These are phyloP conservation scores for Xylona heveae DNA, from an alignment of 495 filamentous ascomycete genomes.

Conservation along the genomic window DNA sequence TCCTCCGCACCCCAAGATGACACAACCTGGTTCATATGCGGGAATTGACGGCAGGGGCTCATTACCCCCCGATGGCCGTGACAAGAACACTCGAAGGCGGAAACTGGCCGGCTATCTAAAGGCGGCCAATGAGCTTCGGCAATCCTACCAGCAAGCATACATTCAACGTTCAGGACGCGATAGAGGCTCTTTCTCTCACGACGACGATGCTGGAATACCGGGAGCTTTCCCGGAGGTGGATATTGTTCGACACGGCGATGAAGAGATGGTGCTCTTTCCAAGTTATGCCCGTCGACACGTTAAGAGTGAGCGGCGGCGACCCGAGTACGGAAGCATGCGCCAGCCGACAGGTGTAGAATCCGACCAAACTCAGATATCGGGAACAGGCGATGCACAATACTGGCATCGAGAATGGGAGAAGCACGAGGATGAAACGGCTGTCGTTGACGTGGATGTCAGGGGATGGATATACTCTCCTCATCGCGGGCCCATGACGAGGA, in stretches of 20 bases:
- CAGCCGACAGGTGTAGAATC: conserved; percentile 14
- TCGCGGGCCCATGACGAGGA: conserved; percentile 64
- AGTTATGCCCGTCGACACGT: conserved; percentile 61
- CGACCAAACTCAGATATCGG: conserved; percentile 10
- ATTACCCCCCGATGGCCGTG: conserved; percentile 16
- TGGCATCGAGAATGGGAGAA: conserved; percentile 48
- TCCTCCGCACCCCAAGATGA: conserved; percentile 16
- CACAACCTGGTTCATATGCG: conserved; percentile 14
- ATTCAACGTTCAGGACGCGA: conserved; percentile 25
- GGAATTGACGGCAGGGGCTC: conserved; percentile 1
- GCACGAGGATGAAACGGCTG: conserved; percentile 51
- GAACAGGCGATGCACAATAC: conserved; percentile 35
- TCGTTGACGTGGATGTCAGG: conserved; percentile 83
- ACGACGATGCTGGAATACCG: conserved; percentile 37
- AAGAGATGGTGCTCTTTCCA: conserved; percentile 88
- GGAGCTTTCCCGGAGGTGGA: conserved; percentile 64
- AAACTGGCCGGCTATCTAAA: conserved; percentile 72
- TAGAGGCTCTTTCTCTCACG: conserved; percentile 24
- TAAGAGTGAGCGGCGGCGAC: conserved; percentile 17
- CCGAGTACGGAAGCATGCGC: conserved; percentile 17
- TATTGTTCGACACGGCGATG: conserved; percentile 55
- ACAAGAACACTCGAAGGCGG: conserved; percentile 47
- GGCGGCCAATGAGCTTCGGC: conserved; percentile 76
- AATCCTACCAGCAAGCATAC: conserved; percentile 39
- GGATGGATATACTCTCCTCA: conserved; percentile 88